Evolutionary conservation across 768 basidiomycete species (phyloP).

Genomic region (Pholiota conissans): DNA sequence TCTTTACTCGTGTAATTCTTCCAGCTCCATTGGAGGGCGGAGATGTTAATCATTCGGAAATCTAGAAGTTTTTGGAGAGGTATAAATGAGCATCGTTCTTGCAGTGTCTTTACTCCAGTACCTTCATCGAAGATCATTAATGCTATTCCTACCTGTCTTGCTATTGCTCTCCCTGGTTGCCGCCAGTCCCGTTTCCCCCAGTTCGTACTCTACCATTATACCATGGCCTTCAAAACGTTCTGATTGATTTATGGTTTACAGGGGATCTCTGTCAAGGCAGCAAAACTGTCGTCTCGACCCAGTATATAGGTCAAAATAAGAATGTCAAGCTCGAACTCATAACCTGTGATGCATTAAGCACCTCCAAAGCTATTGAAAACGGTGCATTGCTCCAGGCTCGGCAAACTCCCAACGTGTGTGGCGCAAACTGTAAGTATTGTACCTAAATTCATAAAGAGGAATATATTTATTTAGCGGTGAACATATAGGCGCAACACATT

Average conservation of each 20-base stretch:
- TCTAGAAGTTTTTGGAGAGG: neutral
- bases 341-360: constrained; percentile 12
- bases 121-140: no score
- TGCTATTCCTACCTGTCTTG: neutral
- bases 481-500: constrained; percentile 36
- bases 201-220: no score
- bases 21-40: neutral
- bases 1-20: neutral
- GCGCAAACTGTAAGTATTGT: constrained; percentile 30
- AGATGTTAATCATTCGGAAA: neutral
- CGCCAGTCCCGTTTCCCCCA: neutral
- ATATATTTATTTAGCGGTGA: no score
- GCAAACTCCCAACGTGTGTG: constrained; percentile 38
- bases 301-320: constrained; percentile 36
- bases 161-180: neutral
- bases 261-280: constrained; percentile 12
- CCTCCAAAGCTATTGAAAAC: constrained; percentile 1
- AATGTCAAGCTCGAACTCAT: constrained; percentile 37
- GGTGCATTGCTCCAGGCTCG: constrained; percentile 20
- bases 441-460: no score
- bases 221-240: no score
- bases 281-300: constrained; percentile 10
- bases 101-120: no score
- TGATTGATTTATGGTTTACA: neutral
- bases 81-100: neutral